phyloP scores from a whole-genome alignment of 1,284 basidiomycete genomes.

The Marasmius fiardii region DNA sequence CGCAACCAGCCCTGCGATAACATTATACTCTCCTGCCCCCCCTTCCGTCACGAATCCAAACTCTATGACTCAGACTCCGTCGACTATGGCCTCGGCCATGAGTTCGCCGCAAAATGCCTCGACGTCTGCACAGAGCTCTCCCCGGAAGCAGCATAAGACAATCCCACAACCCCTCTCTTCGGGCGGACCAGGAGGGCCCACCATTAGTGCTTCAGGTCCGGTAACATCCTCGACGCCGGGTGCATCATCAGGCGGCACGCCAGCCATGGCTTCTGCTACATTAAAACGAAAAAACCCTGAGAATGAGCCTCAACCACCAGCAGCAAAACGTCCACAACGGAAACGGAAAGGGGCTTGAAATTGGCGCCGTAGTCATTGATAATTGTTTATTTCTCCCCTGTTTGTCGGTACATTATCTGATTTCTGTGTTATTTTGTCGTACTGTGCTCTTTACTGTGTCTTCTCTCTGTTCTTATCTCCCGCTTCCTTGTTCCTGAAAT shows the following conservation, averaged over 20 bases:
- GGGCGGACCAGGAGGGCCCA: constrained; percentile 19
- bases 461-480: constrained; percentile 29
- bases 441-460: not conserved
- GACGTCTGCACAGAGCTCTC: constrained; percentile 44
- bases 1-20: constrained; percentile 11
- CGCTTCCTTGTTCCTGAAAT: constrained; percentile 11
- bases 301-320: not conserved
- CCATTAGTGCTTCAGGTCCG: constrained; percentile 16
- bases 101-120: constrained; percentile 48
- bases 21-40: constrained; percentile 47
- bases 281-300: constrained; percentile 38
- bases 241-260: constrained; percentile 37
- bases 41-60: constrained; percentile 36
- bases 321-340: constrained; percentile 3
- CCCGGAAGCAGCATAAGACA: constrained; percentile 54
- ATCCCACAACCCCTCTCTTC: constrained; percentile 30
- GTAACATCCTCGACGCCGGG: constrained; percentile 21
- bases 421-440: not conserved
- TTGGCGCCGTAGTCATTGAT: not conserved
- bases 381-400: not conserved
- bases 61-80: constrained; percentile 18
- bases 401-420: not conserved
- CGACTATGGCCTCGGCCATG: constrained; percentile 25
- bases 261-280: constrained; percentile 48
- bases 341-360: constrained; percentile 1